Conservation (phyloP, 768 basidiomycete genomes). For the Chalciporus sphaerocephalus region DNA sequence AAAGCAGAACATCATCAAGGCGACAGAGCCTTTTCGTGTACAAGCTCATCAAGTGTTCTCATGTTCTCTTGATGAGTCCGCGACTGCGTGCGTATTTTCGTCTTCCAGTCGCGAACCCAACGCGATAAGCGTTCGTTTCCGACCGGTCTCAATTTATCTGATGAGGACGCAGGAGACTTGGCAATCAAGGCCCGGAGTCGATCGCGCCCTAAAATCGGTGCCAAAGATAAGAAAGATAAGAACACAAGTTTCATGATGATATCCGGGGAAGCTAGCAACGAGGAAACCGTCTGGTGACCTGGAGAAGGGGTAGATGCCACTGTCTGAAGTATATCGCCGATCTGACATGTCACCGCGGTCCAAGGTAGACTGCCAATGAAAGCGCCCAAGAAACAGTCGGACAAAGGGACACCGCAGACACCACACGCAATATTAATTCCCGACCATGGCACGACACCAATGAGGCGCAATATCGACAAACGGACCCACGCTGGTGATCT, state of each 20-base stretch:
- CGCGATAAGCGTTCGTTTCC: slow-evolving; percentile 38
- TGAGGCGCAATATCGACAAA: slow-evolving; percentile 79
- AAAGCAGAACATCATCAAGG: slow-evolving; percentile 21
- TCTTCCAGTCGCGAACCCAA: slow-evolving; percentile 69
- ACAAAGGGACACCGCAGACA: slow-evolving; percentile 74
- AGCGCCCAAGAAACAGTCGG: slow-evolving; percentile 73
- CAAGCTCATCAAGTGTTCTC: slow-evolving; percentile 46
- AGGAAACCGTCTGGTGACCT: slow-evolving; percentile 74
- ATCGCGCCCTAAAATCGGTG: slow-evolving; percentile 78
- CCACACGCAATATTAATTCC: slow-evolving; percentile 97
- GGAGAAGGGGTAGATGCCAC: slow-evolving; percentile 70
- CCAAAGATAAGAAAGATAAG: slow-evolving; percentile 77
- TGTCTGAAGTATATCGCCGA: slow-evolving; percentile 84
- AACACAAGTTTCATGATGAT: slow-evolving; percentile 81
- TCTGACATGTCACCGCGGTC: slow-evolving; percentile 92
- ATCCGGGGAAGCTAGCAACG: slow-evolving; percentile 76
- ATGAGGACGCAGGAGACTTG: slow-evolving; percentile 19
- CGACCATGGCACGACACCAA: slow-evolving; percentile 95
- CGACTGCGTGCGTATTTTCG: slow-evolving; percentile 53
- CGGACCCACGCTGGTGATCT: slow-evolving; percentile 69
- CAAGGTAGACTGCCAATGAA: slow-evolving; percentile 85
- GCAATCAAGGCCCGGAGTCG: slow-evolving; percentile 56
- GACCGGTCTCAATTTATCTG: slow-evolving; percentile 16
- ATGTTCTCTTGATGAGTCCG: slow-evolving; percentile 46
- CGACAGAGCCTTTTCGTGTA: slow-evolving; percentile 48